These are phyloP conservation scores for Saussurea involucrata DNA, from an alignment of 129 eudicot species.

Conservation along the genomic window DNA sequence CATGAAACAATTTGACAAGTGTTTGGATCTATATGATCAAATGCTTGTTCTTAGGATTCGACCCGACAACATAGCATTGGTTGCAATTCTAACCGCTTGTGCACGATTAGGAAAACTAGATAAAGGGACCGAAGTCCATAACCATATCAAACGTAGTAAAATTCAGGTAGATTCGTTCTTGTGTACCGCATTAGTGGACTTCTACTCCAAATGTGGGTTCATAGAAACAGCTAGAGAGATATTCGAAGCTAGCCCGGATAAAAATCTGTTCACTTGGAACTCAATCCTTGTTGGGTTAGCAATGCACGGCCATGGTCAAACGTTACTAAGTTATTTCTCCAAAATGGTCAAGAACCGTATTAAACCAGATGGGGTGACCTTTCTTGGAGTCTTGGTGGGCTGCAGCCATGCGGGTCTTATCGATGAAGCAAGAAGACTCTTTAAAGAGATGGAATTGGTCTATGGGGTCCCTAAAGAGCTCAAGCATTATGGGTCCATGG, in stretches of 20 bases:
- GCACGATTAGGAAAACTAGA: conserved; percentile 57
- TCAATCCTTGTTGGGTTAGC: conserved; percentile 77
- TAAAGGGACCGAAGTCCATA: conserved; percentile 48
- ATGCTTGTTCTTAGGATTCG: conserved; percentile 29
- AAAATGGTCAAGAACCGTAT: conserved; percentile 47
- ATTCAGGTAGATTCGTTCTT: conserved; percentile 45
- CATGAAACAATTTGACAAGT: conserved; percentile 35
- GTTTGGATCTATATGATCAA: conserved; percentile 51
- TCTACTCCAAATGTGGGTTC: conserved; percentile 78
- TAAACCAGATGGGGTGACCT: conserved; percentile 69
- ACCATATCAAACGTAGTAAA: conserved; percentile 24
- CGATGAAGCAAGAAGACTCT: conserved; percentile 48
- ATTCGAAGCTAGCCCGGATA: conserved; percentile 37
- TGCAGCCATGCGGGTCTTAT: conserved; percentile 74
- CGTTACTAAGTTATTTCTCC: conserved; percentile 42
- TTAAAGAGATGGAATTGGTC: conserved; percentile 46
- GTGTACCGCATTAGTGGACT: conserved; percentile 66
- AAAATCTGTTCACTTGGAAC: conserved; percentile 62
- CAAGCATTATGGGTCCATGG: conserved; percentile 86
- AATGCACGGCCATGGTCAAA: conserved; percentile 52
- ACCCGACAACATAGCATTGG: conserved; percentile 53
- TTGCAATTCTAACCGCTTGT: conserved; percentile 67
- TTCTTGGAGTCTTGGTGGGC: conserved; percentile 63
- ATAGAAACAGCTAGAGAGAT: conserved; percentile 52
- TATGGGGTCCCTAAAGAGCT: conserved; percentile 55